Evolutionary conservation across 805 yeast genomes (phyloP), one percentile per base, ranked within the genome.

Genomic region (Candida adriatica): DNA sequence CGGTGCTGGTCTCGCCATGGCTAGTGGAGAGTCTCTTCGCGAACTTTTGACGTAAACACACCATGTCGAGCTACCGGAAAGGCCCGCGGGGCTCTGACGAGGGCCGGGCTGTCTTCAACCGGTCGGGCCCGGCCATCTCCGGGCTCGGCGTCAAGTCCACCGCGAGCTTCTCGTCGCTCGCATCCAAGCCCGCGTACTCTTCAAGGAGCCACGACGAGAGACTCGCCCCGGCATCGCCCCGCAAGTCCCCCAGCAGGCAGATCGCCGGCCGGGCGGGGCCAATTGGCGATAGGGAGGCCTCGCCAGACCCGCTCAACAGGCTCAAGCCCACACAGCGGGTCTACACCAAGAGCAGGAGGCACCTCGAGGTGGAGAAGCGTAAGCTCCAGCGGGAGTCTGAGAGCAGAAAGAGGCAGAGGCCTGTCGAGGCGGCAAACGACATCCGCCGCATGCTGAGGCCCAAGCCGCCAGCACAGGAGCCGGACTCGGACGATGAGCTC

Each of bases 401-500:
- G 22, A 19, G 11, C 11, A n/a, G n/a, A n/a, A n/a, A n/a, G n/a
- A n/a, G n/a, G n/a, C n/a, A n/a, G n/a, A n/a, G n/a, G n/a, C n/a
- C n/a, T n/a, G n/a, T n/a, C n/a, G n/a, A n/a, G n/a, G n/a, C n/a
- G n/a, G n/a, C n/a, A n/a, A n/a, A n/a, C n/a, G 22, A 19, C 22
- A 19, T 23, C 25, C 7, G 10, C 25, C 25, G 14, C 25, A 23
- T 23, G 7, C 13, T 13, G 13, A n/a, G 8, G 8, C 22, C 22
- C 8, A 19, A 23, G 13, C 10, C 25, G 7, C 8, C 8, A 7
- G 25, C 25, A 23, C 13, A n/a, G 25, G 31, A 22, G 14, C 26
- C 21, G 10, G 39, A 39, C 8, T 34, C 27, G 8, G 38, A 31
- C 13, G 41, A 33, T 18, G 42, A 35, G 7, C 13, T 37, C 2